Conservation (phyloP, 176 grass and related monocot genomes). For the Eragrostis nindensis region DNA sequence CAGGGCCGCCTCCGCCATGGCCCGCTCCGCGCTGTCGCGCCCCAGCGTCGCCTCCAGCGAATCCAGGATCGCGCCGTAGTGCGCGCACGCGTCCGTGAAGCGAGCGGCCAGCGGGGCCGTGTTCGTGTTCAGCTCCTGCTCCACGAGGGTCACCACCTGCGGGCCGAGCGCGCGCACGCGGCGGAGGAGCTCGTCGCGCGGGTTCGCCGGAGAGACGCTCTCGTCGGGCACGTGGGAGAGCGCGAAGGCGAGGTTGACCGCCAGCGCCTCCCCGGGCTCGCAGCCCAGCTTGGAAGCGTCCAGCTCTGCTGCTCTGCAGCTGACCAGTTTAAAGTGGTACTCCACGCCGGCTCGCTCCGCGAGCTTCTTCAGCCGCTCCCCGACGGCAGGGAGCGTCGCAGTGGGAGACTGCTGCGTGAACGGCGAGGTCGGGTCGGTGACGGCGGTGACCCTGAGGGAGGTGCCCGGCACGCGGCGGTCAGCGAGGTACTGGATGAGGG, state of each 20-base stretch:
- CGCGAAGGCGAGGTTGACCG: conserved; percentile 76
- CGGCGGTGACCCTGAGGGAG: conserved; percentile 61
- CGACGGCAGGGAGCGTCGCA: conserved; percentile 24
- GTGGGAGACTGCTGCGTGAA: conserved; percentile 43
- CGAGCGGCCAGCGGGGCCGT: conserved; percentile 70
- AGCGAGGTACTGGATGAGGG: conserved; percentile 61
- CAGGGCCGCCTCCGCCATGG: conserved; percentile 63
- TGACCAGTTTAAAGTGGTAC: conserved; percentile 60
- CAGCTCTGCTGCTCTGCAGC: conserved; percentile 57
- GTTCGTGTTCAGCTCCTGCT: conserved; percentile 90
- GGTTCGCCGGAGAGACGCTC: conserved; percentile 90
- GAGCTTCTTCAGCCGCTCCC: conserved; percentile 52
- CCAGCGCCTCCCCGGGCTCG: conserved; percentile 67
- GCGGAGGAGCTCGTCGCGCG: conserved; percentile 85
- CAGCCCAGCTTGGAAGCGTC: conserved; percentile 57
- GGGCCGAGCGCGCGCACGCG: conserved; percentile 77
- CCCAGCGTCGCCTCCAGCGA: conserved; percentile 54
- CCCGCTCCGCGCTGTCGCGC: conserved; percentile 43
- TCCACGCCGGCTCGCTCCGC: conserved; percentile 50
- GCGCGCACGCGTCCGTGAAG: conserved; percentile 70
- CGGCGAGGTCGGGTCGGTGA: conserved; percentile 70
- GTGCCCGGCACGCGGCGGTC: conserved; percentile 45
- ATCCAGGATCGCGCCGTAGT: conserved; percentile 76
- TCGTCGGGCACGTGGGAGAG: conserved; percentile 81
- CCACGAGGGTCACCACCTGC: conserved; percentile 63